Evolutionary conservation across 345 rosid species (phyloP).

Genomic region (Moricandia arvensis): DNA sequence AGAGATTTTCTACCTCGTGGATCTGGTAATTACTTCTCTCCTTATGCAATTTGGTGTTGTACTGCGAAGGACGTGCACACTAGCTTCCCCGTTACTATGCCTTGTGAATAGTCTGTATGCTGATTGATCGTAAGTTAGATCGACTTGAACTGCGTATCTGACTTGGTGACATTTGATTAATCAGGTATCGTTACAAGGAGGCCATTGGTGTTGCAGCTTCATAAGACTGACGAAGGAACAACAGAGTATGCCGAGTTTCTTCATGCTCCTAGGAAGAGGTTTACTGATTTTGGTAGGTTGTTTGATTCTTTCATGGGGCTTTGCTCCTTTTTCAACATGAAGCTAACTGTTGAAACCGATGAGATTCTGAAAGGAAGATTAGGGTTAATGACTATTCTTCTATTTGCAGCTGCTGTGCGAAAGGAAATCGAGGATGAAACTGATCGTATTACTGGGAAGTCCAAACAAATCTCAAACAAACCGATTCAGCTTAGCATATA

Average conservation of each 20-base stretch:
- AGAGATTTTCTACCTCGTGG: slow-evolving; percentile 99
- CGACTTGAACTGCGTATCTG: too few relatives aligned
- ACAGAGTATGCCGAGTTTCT: slow-evolving; percentile 95
- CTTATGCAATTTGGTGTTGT: neutral
- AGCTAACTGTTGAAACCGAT: neutral
- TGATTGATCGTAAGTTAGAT: slow-evolving; percentile 1
- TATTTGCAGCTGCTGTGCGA: slow-evolving; percentile 55
- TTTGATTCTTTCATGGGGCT: neutral
- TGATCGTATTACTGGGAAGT: slow-evolving; percentile 65
- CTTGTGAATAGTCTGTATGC: slow-evolving; percentile 2
- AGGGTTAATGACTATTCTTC: slow-evolving; percentile 22
- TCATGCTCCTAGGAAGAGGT: slow-evolving; percentile 83
- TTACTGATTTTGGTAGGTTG: slow-evolving; percentile 74
- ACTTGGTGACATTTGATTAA: neutral
- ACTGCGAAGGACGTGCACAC: neutral
- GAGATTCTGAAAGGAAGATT: neutral
- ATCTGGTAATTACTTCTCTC: slow-evolving; percentile 64
- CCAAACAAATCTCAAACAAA: slow-evolving; percentile 60
- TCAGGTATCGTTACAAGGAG: slow-evolving; percentile 95
- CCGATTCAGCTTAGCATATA: slow-evolving; percentile 69
- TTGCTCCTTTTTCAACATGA: neutral
- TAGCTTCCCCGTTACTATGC: neutral
- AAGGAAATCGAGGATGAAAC: slow-evolving; percentile 69
- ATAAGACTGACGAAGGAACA: slow-evolving; percentile 68
- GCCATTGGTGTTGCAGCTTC: slow-evolving; percentile 97